Conservation (phyloP, 1,284 basidiomycete species). For the Microbotryum lychnidis-dioicae region DNA sequence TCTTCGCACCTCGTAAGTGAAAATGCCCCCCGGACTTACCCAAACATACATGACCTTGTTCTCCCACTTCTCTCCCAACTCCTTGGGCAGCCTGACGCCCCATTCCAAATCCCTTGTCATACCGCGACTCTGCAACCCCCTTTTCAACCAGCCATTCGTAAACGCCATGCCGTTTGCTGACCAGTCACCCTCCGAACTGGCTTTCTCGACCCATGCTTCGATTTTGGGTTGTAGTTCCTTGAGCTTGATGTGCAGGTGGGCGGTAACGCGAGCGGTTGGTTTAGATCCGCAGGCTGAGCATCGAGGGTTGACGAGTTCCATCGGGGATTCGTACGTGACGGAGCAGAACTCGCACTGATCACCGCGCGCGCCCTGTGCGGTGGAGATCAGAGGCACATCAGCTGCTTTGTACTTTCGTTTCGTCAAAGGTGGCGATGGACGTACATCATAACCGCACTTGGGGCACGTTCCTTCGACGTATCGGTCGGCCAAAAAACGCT, state of each 20-base stretch:
- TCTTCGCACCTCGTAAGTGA: not conserved
- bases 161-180: slow-evolving; percentile 83
- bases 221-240: slow-evolving; percentile 73
- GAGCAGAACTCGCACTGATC: slow-evolving; percentile 97
- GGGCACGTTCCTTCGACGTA: slow-evolving; percentile 93
- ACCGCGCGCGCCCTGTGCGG: slow-evolving; percentile 76
- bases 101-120: slow-evolving; percentile 91
- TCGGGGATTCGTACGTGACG: slow-evolving; percentile 77
- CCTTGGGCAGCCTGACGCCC: slow-evolving; percentile 85
- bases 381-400: not conserved
- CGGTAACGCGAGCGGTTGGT: slow-evolving; percentile 56
- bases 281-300: slow-evolving; percentile 76
- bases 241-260: slow-evolving; percentile 90
- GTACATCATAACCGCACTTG: slow-evolving; percentile 71
- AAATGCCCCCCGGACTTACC: slow-evolving; percentile 18
- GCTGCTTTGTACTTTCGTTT: not conserved
- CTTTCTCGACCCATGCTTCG: slow-evolving; percentile 79
- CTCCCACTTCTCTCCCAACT: slow-evolving; percentile 60
- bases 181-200: slow-evolving; percentile 79
- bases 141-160: slow-evolving; percentile 80
- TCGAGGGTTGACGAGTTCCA: slow-evolving; percentile 89
- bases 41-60: slow-evolving; percentile 86
- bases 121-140: slow-evolving; percentile 79
- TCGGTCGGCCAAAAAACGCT: slow-evolving; percentile 86
- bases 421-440: slow-evolving; percentile 16